These are phyloP conservation scores for Zarea fungicola DNA, from an alignment of 2,329 filamentous ascomycete genomes.

Conservation along the genomic window DNA sequence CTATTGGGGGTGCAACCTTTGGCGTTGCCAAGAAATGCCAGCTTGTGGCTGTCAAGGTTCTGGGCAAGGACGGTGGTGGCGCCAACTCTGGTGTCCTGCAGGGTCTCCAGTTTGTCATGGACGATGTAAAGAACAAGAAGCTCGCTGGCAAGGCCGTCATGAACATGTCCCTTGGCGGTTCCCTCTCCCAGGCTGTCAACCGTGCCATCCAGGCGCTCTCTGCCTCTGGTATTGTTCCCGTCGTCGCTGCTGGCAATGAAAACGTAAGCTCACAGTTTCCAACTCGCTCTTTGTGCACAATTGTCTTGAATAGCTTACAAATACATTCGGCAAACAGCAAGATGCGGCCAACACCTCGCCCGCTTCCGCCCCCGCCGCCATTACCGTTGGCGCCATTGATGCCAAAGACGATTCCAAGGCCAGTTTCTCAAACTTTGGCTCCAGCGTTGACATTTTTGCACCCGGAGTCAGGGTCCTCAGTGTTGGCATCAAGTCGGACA, in stretches of 20 bases:
- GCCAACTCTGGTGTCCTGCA: conserved; percentile 42
- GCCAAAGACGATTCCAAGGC: conserved; percentile 43
- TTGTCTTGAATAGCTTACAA: too few relatives aligned
- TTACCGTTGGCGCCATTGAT: conserved; percentile 57
- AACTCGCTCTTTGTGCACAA: too few relatives aligned
- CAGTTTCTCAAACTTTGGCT: conserved; percentile 55
- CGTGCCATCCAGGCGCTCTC: conserved; percentile 46
- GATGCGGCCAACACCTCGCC: conserved; percentile 48
- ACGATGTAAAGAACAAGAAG: conserved; percentile 38
- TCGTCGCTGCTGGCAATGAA: conserved; percentile 59
- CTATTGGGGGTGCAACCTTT: conserved; percentile 49
- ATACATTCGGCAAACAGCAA: conserved; percentile 22
- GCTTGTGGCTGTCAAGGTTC: conserved; percentile 47
- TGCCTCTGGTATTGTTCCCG: conserved; percentile 47
- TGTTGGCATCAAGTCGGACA: conserved; percentile 46
- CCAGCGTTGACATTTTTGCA: conserved; percentile 48
- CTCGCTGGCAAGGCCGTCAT: conserved; percentile 51
- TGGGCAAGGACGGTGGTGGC: conserved; percentile 34
- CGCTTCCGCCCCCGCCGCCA: conserved; percentile 49
- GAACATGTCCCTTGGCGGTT: conserved; percentile 59
- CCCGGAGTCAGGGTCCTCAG: conserved; percentile 51
- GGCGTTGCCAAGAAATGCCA: conserved; percentile 51
- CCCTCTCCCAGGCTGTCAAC: conserved; percentile 46
- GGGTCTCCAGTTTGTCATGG: conserved; percentile 53
- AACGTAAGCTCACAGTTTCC: too few relatives aligned